These are phyloP conservation scores for Mangifera indica DNA, from an alignment of 345 rosid genomes.

Conservation along the genomic window DNA sequence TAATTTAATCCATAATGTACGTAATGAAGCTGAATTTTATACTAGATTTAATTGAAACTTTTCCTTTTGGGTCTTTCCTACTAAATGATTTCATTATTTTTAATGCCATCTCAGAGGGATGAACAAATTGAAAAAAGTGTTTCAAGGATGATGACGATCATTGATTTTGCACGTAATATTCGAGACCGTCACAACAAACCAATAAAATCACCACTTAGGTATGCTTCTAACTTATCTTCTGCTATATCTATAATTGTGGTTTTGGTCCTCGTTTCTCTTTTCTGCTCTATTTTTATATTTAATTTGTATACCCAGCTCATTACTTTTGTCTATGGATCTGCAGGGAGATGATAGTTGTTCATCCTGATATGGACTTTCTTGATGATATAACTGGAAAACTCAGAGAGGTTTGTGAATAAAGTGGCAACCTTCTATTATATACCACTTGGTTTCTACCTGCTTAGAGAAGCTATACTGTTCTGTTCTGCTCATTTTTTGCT, in stretches of 20 bases:
- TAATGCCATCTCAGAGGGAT: constrained; percentile 51
- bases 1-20: neutral
- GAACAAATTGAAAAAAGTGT: constrained; percentile 93
- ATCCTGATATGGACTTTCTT: constrained; percentile 85
- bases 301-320: neutral
- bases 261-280: neutral
- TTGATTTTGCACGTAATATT: constrained; percentile 94
- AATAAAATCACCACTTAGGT: constrained; percentile 92
- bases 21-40: neutral
- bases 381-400: constrained; percentile 90
- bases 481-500: neutral
- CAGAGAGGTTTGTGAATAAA: constrained; percentile 58
- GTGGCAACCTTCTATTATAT: neutral
- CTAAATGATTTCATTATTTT: neutral
- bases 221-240: constrained; percentile 20
- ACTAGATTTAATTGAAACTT: neutral
- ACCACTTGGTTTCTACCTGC: neutral
- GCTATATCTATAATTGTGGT: neutral
- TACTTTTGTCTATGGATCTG: constrained; percentile 19
- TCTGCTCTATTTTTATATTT: neutral
- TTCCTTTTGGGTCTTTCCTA: neutral
- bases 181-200: constrained; percentile 93
- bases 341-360: constrained; percentile 93
- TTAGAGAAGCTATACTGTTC: neutral
- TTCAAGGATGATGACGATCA: constrained; percentile 88